These are phyloP conservation scores for Pachyrhizus erosus DNA, from an alignment of 306 rosid species.

Conservation along the genomic window DNA sequence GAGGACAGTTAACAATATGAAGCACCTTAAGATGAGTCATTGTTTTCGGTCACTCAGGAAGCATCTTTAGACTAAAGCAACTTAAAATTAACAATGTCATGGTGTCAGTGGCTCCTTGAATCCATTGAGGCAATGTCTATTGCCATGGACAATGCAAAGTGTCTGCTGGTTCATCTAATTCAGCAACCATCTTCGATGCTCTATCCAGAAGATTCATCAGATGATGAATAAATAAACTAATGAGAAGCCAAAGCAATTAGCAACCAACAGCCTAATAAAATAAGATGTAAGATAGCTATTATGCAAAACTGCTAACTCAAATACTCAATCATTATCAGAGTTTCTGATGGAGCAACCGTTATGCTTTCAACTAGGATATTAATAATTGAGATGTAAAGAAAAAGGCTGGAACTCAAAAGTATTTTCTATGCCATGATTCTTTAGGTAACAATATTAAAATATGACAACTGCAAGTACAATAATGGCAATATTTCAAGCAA, in stretches of 20 bases:
- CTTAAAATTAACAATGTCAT: too few species aligned
- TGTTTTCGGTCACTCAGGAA: background rate
- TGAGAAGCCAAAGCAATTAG: conserved; percentile 39
- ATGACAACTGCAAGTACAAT: conserved; percentile 4
- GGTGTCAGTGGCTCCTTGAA: too few species aligned
- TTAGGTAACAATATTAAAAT: background rate
- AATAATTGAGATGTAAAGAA: background rate
- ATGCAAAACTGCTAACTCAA: background rate
- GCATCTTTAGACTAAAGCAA: background rate
- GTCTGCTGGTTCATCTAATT: conserved; percentile 85
- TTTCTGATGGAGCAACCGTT: background rate
- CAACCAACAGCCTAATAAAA: background rate
- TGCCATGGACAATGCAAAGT: too few species aligned
- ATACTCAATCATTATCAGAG: too few species aligned
- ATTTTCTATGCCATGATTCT: background rate
- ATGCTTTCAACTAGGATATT: background rate
- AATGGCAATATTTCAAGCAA: conserved; percentile 15
- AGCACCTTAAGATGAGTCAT: conserved; percentile 7
- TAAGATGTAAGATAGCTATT: background rate
- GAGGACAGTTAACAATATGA: background rate
- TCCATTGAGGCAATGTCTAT: too few species aligned
- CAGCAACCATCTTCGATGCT: conserved; percentile 95
- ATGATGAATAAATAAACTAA: conserved; percentile 19
- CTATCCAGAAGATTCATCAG: conserved; percentile 97
- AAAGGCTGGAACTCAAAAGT: background rate